phyloP scores from a whole-genome alignment of 176 grass and related monocot species.

The Rhynchospora tenuis region DNA sequence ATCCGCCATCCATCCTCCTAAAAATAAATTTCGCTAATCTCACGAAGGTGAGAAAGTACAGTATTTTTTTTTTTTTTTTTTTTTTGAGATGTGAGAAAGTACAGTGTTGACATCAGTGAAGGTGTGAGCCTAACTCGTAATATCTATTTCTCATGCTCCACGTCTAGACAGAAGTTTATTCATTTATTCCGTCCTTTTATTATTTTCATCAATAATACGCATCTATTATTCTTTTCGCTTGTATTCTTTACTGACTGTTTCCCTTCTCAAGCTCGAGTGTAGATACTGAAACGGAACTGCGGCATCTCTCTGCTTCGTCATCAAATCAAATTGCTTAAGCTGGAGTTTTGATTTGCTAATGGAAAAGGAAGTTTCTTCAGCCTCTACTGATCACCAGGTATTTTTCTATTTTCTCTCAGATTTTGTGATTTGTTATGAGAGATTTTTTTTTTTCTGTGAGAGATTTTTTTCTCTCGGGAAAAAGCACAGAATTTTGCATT shows the following conservation, averaged over 20 bases:
- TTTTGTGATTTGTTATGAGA: not conserved
- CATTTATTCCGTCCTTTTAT: not conserved
- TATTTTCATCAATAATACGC: not conserved
- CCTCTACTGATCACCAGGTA: conserved; percentile 22
- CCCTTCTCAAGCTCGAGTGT: not conserved
- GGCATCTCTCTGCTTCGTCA: conserved; percentile 2
- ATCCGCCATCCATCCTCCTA: no score
- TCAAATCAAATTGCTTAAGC: not conserved
- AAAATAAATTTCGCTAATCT: no score
- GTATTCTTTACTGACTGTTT: not conserved
- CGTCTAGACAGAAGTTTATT: not conserved
- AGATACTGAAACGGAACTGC: not conserved
- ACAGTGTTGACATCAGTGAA: no score
- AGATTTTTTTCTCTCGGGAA: not conserved
- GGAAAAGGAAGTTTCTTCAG: conserved; percentile 19
- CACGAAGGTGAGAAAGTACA: no score
- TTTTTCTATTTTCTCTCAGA: not conserved
- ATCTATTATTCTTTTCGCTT: not conserved
- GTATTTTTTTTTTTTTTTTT: no score
- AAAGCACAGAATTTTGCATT: not conserved
- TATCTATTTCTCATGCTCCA: not conserved
- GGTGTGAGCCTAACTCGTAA: no score
- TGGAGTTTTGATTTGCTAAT: not conserved
- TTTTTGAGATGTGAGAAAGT: no score
- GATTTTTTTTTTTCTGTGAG: not conserved